Percentiles rank a stretch among this genome's conserved stretches.
phyloP scores from a whole-genome alignment of 2,329 filamentous ascomycete genomes.

The Phialophora expanda region DNA sequence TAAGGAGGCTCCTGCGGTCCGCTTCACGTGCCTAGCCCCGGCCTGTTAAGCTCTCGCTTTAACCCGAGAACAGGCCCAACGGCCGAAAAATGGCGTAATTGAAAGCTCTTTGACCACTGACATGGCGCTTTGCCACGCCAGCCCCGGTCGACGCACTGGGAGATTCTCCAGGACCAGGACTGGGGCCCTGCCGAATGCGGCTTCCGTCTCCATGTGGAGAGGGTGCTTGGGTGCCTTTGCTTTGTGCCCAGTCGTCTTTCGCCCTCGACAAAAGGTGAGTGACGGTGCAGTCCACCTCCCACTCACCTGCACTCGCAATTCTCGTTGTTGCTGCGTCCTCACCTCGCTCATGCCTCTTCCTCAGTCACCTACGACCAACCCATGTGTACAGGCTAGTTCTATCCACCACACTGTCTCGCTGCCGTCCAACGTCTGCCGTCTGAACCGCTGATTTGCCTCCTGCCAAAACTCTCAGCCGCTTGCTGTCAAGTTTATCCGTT shows the following conservation, averaged over 20 bases:
- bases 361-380: background rate
- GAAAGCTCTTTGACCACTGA: slow-evolving; percentile 11
- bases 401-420: background rate
- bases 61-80: slow-evolving; percentile 12
- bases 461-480: background rate
- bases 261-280: slow-evolving; percentile 7
- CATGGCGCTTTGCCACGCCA: slow-evolving; percentile 1
- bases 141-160: slow-evolving; percentile 10
- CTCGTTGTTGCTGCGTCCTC: background rate
- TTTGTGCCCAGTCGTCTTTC: slow-evolving; percentile 2
- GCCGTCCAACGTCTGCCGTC: background rate
- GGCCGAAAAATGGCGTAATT: slow-evolving; percentile 22
- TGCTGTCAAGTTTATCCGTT: slow-evolving; percentile 1
- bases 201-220: slow-evolving; percentile 6
- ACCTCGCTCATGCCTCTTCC: background rate
- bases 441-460: background rate
- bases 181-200: slow-evolving; percentile 9
- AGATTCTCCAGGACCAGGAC: slow-evolving; percentile 18
- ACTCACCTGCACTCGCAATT: slow-evolving; percentile 17
- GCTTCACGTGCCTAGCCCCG: background rate
- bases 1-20: background rate
- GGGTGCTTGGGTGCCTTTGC: background rate
- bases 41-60: slow-evolving; percentile 21
- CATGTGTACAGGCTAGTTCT: background rate
- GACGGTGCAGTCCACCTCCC: slow-evolving; percentile 7